Base-by-base conservation (phyloP, 139 green algal genomes). In the Chlamydomonas incerta region DNA sequence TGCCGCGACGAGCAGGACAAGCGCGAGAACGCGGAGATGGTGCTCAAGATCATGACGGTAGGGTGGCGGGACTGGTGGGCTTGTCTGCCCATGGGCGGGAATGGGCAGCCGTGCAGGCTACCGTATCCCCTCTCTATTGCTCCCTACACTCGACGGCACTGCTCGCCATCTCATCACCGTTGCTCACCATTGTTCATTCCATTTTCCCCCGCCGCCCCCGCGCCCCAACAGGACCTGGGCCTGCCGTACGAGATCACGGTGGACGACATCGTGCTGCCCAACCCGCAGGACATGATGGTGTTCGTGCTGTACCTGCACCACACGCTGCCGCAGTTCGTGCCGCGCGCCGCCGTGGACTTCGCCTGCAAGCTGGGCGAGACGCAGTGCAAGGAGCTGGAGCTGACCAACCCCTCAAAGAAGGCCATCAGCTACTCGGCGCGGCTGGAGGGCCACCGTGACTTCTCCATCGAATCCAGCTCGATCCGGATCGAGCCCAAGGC, bases 321-420 rank as follows among this genome's bases (percentile, higher is more conserved):
- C 67, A 91, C 91, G 24, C 91, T 97, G 72, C 94, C 94, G 28
- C 93, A 96, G 76, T 92, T 97, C 67, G 69, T 95, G 37, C 94
- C 95, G 6, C 63, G 70, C 11, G 86, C 90, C 14, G 88, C 84
- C 17, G 86, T 98, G 35, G 83, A 93, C 34, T 97, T 97, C 86
- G 62, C 52, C 0, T 91, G 89, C 75, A 90, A 89, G 86, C 88
- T 98, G 14, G 87, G 82, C 3, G 93, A 96, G 76, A 87, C 83
- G 58, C 89, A 94, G 89, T 77, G 82, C 52, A 94, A 95, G 81
- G 83, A 91, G 13, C 88, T 97, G 66, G 91, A 96, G 90, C 90
- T 97, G 26, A 93, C 52, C 63, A 97, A 97, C 88, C 94, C 95
- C 41, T 83, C 68, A n/a, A 90, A 83, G 23, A 90, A 90, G 41